phyloP scores from a whole-genome alignment of 306 rosid species.

The Carpinus viminea region DNA sequence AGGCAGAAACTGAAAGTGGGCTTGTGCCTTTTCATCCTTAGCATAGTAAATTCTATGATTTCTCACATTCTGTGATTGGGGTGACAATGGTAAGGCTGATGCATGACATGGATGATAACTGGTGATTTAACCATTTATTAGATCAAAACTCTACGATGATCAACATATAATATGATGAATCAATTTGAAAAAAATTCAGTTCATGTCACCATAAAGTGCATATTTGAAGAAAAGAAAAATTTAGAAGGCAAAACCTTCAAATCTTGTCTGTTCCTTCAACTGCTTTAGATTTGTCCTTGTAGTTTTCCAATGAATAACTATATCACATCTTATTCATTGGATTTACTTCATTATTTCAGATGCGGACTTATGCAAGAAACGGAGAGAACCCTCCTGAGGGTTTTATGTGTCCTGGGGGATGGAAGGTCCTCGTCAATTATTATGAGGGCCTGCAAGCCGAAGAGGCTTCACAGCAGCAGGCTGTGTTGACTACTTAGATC shows the following conservation, averaged over 20 bases:
- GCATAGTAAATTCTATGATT: not conserved
- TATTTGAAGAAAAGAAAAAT: not conserved
- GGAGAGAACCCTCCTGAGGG: slow-evolving; percentile 96
- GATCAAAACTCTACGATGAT: not conserved
- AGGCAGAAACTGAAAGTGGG: not conserved
- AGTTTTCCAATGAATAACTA: not conserved
- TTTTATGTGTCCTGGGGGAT: slow-evolving; percentile 94
- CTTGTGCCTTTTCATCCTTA: slow-evolving; percentile 10
- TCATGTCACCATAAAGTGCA: not conserved
- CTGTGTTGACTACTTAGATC: slow-evolving; percentile 59
- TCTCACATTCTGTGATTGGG: not conserved
- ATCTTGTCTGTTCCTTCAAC: not conserved
- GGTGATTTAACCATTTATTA: not conserved
- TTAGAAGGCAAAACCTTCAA: not conserved
- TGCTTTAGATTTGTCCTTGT: not conserved
- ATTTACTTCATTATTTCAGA: slow-evolving; percentile 42
- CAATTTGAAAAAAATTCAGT: slow-evolving; percentile 2
- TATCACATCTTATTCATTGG: not conserved
- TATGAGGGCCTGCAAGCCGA: slow-evolving; percentile 79
- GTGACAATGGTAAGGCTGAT: not conserved
- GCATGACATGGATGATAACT: not conserved
- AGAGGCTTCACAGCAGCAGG: slow-evolving; percentile 57
- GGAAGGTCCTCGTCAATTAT: slow-evolving; percentile 86
- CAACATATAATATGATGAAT: not conserved
- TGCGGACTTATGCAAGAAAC: slow-evolving; percentile 81